Evolutionary conservation across 352 stramenopile species (phyloP).

Genomic region (Ophiocytium majus): DNA sequence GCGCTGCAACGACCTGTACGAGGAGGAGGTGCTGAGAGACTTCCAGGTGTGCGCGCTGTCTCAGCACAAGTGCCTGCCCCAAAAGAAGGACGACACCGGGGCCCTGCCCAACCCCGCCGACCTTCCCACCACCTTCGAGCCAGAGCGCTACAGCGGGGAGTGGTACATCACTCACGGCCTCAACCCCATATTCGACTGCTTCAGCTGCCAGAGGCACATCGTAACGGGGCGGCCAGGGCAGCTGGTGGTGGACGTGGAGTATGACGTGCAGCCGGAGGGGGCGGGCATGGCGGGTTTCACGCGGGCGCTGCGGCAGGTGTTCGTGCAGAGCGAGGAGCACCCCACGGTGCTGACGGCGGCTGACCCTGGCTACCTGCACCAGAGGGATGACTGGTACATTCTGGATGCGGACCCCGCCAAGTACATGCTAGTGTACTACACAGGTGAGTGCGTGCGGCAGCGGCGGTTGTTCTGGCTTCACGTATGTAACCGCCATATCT

Average conservation of each 20-base stretch:
- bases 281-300: constrained; percentile 13
- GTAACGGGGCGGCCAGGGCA: neutral
- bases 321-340: neutral
- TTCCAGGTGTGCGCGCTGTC: constrained; percentile 21
- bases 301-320: constrained; percentile 9
- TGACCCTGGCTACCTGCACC: constrained; percentile 41
- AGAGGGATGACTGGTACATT: constrained; percentile 57
- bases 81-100: neutral
- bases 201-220: constrained; percentile 12
- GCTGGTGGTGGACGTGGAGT: constrained; percentile 14
- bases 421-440: constrained; percentile 31
- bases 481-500: too few relatives aligned
- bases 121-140: constrained; percentile 1
- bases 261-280: constrained; percentile 7
- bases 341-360: neutral
- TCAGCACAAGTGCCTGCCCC: constrained; percentile 20
- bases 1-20: constrained; percentile 11
- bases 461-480: too few relatives aligned
- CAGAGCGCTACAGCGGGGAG: neutral
- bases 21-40: constrained; percentile 14
- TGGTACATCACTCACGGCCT: constrained; percentile 30
- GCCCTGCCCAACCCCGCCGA: neutral
- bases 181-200: constrained; percentile 27
- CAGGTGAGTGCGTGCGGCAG: constrained; percentile 8
- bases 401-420: constrained; percentile 33